Percentiles rank a stretch among this genome's conserved stretches.
These are phyloP conservation scores for Fabrea salina DNA, from an alignment of 169 alveolate genomes.

Conservation along the genomic window DNA sequence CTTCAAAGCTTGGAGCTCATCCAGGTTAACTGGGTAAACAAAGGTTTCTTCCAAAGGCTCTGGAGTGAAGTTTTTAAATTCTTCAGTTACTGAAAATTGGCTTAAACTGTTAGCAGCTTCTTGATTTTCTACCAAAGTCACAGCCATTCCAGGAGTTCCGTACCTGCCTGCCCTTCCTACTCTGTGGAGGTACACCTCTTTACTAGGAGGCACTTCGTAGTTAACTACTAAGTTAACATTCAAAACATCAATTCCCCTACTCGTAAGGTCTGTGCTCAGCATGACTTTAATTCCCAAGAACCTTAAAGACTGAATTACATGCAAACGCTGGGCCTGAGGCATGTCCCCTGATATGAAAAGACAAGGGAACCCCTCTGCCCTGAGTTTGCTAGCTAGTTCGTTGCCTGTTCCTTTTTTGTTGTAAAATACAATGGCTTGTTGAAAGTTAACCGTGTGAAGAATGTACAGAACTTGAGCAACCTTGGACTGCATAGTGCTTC, in stretches of 20 bases:
- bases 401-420: constrained; percentile 15
- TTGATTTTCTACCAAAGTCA: background rate
- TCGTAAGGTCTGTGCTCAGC: constrained; percentile 54
- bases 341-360: constrained; percentile 49
- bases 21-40: background rate
- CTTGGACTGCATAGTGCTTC: background rate
- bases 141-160: constrained; percentile 32
- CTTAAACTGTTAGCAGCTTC: background rate
- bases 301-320: constrained; percentile 40
- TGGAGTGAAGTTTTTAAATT: background rate
- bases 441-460: background rate
- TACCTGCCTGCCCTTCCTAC: constrained; percentile 57
- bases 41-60: background rate
- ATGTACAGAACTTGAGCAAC: background rate
- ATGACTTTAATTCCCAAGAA: constrained; percentile 41
- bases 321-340: constrained; percentile 48
- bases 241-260: constrained; percentile 58
- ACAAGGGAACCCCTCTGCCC: constrained; percentile 39
- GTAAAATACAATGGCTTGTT: constrained; percentile 11
- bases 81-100: background rate
- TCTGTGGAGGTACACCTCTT: constrained; percentile 52
- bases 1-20: no score
- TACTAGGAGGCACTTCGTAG: constrained; percentile 52
- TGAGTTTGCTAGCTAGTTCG: constrained; percentile 34
- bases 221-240: constrained; percentile 54